phyloP scores from a whole-genome alignment of 768 basidiomycete genomes.

The Auricularia sp. region DNA sequence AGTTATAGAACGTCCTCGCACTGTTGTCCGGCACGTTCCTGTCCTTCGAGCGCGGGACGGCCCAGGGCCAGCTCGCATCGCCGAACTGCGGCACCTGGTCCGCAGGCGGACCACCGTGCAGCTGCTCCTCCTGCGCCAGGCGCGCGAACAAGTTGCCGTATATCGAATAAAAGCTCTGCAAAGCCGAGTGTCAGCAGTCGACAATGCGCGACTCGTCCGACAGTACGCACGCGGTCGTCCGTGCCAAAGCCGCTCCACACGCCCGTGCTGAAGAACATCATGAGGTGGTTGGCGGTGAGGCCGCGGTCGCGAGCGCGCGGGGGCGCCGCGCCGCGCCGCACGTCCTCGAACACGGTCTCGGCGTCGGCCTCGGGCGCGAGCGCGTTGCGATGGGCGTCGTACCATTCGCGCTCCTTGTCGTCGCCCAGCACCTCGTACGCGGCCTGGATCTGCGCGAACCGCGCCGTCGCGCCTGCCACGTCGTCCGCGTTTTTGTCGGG shows the following conservation, averaged over 20 bases:
- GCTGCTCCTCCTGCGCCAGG: conserved; percentile 70
- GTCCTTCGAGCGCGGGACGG: conserved; percentile 33
- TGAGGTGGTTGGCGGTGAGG: conserved; percentile 67
- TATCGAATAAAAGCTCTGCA: conserved; percentile 79
- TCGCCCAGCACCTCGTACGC: conserved; percentile 96
- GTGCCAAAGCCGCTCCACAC: conserved; percentile 61
- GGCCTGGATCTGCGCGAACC: conserved; percentile 83
- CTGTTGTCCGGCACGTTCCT: conserved; percentile 28
- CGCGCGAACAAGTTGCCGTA: conserved; percentile 82
- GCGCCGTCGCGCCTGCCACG: conserved; percentile 73
- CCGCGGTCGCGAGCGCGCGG: conserved; percentile 56
- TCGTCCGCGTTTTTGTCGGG: conserved; percentile 83
- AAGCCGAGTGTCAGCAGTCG: neutral
- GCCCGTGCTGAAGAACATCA: conserved; percentile 71
- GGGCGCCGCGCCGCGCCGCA: conserved; percentile 55
- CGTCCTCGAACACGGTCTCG: conserved; percentile 74
- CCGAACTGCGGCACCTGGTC: conserved; percentile 76
- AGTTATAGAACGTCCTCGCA: conserved; percentile 68
- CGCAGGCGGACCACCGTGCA: conserved; percentile 27
- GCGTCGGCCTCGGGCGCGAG: conserved; percentile 75
- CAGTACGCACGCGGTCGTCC: conserved; percentile 39
- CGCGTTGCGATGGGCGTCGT: conserved; percentile 83
- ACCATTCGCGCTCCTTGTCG: conserved; percentile 98
- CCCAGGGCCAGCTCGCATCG: conserved; percentile 64
- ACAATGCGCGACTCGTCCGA: neutral